Evolutionary conservation across 345 rosid species (phyloP).

Genomic region (Hibiscus syriacus): DNA sequence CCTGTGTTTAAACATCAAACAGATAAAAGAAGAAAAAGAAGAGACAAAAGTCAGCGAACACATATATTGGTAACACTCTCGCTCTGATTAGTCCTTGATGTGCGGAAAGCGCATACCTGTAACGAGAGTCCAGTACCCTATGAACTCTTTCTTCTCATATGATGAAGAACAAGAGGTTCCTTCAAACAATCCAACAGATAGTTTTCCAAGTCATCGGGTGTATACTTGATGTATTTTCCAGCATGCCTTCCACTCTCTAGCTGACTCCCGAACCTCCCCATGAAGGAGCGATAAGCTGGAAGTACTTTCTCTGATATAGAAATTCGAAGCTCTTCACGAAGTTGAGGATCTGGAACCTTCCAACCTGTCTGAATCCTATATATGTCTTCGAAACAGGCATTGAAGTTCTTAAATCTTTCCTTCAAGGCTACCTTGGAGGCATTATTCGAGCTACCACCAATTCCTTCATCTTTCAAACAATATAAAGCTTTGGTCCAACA

Average conservation of each 20-base stretch:
- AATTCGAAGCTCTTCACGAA: conserved; percentile 87
- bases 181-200: conserved; percentile 73
- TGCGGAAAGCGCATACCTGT: conserved; percentile 24
- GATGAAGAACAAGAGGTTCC: conserved; percentile 79
- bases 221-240: conserved; percentile 88
- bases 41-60: conserved; percentile 22
- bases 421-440: conserved; percentile 75
- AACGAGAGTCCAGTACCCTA: conserved; percentile 25
- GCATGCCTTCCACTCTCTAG: conserved; percentile 78
- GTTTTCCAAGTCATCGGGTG: conserved; percentile 86
- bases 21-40: conserved; percentile 4
- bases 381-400: conserved; percentile 62
- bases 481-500: conserved; percentile 73
- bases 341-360: conserved; percentile 93
- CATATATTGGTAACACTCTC: conserved; percentile 22
- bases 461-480: conserved; percentile 78
- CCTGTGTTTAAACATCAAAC: conserved; percentile 44
- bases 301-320: conserved; percentile 84
- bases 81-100: conserved; percentile 20
- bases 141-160: conserved; percentile 61
- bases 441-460: conserved; percentile 59
- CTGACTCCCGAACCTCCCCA: conserved; percentile 76
- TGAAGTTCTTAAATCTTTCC: conserved; percentile 54
- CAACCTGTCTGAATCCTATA: conserved; percentile 87
- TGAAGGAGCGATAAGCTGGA: conserved; percentile 85